Base-by-base conservation (phyloP, 106 monocot species). In the Dendrobium nobile region DNA sequence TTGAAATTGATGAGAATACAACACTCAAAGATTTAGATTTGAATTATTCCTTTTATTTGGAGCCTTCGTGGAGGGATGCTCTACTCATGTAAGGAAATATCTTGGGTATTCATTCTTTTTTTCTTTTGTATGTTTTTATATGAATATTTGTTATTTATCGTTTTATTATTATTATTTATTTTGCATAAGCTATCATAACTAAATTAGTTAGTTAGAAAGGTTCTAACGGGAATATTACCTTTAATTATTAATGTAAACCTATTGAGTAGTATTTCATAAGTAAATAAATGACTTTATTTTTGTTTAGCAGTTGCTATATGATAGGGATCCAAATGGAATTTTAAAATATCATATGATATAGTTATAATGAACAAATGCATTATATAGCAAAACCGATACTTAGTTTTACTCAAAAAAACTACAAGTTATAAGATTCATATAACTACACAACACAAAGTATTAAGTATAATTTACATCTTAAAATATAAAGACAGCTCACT, bases 1-100 rank as follows among this genome's bases (percentile, higher is more conserved):
- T 94, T 82, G 97, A 97, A 88, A 97, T 97, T 72, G 94, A 97
- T 82, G 97, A 97, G 78, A 97, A 91, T 59, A 97, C 97, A 64
- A 97, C 90, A 27, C 86, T 97, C 28, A 97, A 97, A 81, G 97
- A 97, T 85, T 87, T 97, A 82, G 97, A 97, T 87, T 81, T 97
- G 24, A 85, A 92, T 58, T 91, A 92, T 64, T 81, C 77, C 45
- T 97, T 94, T 80, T 97, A 92, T 85, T 82, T 97, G 83, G 97
- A 97, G 77, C 94, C 94, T 75, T 97, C 90, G 77, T 97, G 97
- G 97, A 82, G 94, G 48, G 89, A 89, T 77, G 92, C 83, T 54
- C 78, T 97, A 73, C 84, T 94, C 26, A 85, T 85, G 97, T 97
- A 87, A 85, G 87, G 15, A 20, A 68, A 56, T 73, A 28, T 72